Conservation (phyloP, 129 eudicot genomes). For the Chrysanthemum lavandulifolium region DNA sequence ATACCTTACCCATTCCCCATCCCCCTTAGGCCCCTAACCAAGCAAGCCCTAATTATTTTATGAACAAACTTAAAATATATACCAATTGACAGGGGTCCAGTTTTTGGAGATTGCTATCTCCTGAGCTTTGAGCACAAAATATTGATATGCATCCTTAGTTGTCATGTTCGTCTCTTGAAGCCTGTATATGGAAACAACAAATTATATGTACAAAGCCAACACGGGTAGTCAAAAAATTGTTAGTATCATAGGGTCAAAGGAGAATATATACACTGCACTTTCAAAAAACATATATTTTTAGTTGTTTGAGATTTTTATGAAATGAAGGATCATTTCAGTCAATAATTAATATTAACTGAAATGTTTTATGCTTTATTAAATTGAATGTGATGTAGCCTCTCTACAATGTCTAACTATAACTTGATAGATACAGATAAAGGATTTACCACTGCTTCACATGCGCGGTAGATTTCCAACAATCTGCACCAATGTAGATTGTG, state of each 20-base stretch:
- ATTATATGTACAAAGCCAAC: slow-evolving; percentile 11
- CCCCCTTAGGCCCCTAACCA: too few relatives aligned
- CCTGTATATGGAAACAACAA: slow-evolving; percentile 47
- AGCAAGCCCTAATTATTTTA: too few relatives aligned
- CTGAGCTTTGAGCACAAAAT: slow-evolving; percentile 92
- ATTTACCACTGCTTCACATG: slow-evolving; percentile 86
- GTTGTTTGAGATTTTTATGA: too few relatives aligned
- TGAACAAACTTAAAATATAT: slow-evolving; percentile 1
- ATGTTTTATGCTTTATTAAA: background rate
- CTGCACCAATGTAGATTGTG: slow-evolving; percentile 46
- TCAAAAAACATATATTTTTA: too few relatives aligned
- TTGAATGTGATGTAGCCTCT: background rate
- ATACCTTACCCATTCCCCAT: too few relatives aligned
- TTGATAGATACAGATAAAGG: slow-evolving; percentile 7
- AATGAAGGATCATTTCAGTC: too few relatives aligned
- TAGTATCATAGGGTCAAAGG: background rate
- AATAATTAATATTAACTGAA: too few relatives aligned
- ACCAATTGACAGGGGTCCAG: slow-evolving; percentile 95
- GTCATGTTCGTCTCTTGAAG: slow-evolving; percentile 77
- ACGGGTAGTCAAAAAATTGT: background rate
- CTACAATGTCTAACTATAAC: background rate
- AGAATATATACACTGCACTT: background rate
- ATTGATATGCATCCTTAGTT: slow-evolving; percentile 80
- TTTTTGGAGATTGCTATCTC: slow-evolving; percentile 73
- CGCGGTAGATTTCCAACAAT: slow-evolving; percentile 85